Evolutionary conservation across 148 eudicot genomes (phyloP).

Genomic region (Vaccinium myrtillus): DNA sequence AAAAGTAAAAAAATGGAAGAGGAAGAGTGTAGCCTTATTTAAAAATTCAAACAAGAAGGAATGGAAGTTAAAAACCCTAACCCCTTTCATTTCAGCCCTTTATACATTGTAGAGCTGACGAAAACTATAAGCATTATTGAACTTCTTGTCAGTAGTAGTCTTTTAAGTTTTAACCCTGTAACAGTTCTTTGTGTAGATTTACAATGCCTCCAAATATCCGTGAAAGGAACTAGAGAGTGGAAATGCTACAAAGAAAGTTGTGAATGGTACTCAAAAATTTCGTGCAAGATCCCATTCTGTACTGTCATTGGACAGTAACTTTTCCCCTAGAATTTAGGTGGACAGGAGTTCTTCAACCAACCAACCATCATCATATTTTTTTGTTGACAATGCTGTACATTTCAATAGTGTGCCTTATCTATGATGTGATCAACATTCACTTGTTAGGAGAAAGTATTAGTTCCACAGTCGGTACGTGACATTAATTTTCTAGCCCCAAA

Average conservation of each 20-base stretch:
- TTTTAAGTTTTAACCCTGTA: not conserved
- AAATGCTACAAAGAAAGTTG: not conserved
- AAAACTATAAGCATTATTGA: not conserved
- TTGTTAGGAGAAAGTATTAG: not conserved
- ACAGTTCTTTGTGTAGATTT: not conserved
- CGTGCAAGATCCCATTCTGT: not conserved
- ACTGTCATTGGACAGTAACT: not conserved
- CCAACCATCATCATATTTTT: not conserved
- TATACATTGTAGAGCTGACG: not conserved
- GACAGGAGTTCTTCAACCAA: not conserved
- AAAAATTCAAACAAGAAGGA: not conserved
- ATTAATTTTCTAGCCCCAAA: not conserved
- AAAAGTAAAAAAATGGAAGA: not conserved
- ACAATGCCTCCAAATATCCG: not conserved
- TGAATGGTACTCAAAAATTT: not conserved
- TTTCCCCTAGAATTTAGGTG: constrained; percentile 1
- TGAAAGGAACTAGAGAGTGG: not conserved
- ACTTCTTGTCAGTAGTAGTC: not conserved
- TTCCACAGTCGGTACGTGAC: too few relatives aligned
- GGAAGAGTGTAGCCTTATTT: not conserved
- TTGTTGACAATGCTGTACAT: not conserved
- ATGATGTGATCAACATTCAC: not conserved
- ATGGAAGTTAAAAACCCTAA: not conserved
- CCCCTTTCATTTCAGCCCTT: not conserved
- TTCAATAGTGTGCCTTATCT: not conserved